These are phyloP conservation scores for Aspergillus candidus DNA, from an alignment of 2,329 filamentous ascomycete genomes.

Conservation along the genomic window DNA sequence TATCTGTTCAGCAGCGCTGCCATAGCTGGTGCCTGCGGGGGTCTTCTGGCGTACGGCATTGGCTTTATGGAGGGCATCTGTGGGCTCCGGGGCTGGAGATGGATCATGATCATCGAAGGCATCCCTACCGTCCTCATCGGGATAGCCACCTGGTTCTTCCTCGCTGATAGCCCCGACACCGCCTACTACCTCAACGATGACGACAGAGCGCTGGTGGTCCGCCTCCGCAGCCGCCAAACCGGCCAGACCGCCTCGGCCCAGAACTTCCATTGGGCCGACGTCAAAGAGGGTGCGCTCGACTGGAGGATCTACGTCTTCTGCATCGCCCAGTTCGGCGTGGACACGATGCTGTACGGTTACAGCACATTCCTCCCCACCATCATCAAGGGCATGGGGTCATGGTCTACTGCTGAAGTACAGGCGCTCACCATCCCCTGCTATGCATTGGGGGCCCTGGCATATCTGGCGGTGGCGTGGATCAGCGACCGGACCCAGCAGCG, in stretches of 20 bases:
- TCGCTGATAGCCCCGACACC: conserved; percentile 62
- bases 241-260: conserved; percentile 46
- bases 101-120: conserved; percentile 59
- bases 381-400: conserved; percentile 61
- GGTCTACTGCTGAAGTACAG: conserved; percentile 61
- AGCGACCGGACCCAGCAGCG: conserved; percentile 63
- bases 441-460: conserved; percentile 62
- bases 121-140: conserved; percentile 53
- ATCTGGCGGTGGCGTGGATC: conserved; percentile 59
- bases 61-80: conserved; percentile 63
- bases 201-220: conserved; percentile 54
- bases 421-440: conserved; percentile 76
- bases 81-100: conserved; percentile 64
- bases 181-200: conserved; percentile 55
- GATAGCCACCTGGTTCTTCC: conserved; percentile 49
- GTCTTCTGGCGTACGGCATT: conserved; percentile 67
- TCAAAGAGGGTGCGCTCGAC: conserved; percentile 61
- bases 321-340: conserved; percentile 63
- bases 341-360: conserved; percentile 74
- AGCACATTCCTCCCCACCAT: conserved; percentile 75
- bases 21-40: conserved; percentile 65
- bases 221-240: conserved; percentile 47
- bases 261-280: conserved; percentile 56
- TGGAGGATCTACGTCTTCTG: conserved; percentile 72
- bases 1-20: conserved; percentile 63